A percentile compares a stretch with the other conserved stretches of the same genome.
Evolutionary conservation across 73 alveolate species (phyloP).

Genomic region (Paramecium sexaurelia): DNA sequence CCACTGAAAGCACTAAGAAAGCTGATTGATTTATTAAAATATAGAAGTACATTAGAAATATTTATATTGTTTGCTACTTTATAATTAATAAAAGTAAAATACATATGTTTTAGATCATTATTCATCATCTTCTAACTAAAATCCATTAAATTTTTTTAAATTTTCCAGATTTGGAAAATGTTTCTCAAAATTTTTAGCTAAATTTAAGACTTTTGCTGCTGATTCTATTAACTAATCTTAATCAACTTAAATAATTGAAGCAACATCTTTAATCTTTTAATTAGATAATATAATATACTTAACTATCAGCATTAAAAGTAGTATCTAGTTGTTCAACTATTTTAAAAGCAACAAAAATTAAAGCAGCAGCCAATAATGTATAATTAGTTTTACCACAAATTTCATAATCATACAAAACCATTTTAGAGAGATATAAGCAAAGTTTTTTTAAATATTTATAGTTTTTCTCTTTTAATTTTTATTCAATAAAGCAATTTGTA

Average conservation of each 20-base stretch:
- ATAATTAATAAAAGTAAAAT: not conserved
- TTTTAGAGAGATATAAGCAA: constrained; percentile 86
- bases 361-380: constrained; percentile 79
- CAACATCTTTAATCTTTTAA: constrained; percentile 69
- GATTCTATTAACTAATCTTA: constrained; percentile 83
- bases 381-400: constrained; percentile 75
- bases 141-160: constrained; percentile 81
- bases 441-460: constrained; percentile 69
- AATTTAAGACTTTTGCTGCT: constrained; percentile 83
- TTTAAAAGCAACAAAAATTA: constrained; percentile 87
- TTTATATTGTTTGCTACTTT: not conserved
- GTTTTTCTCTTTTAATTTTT: constrained; percentile 33
- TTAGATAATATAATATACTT: not conserved
- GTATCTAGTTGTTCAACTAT: constrained; percentile 85
- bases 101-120: not conserved
- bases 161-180: constrained; percentile 89
- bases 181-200: constrained; percentile 92
- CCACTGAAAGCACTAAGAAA: constrained; percentile 62
- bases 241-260: constrained; percentile 60
- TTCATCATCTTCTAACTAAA: constrained; percentile 49
- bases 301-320: constrained; percentile 43
- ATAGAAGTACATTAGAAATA: not conserved
- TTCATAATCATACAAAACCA: constrained; percentile 86
- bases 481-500: not conserved
- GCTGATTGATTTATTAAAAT: constrained; percentile 34